A percentile compares a stretch with the other conserved stretches of the same genome.
These are phyloP conservation scores for Avicennia marina DNA, from an alignment of 257 asterid species.

Conservation along the genomic window DNA sequence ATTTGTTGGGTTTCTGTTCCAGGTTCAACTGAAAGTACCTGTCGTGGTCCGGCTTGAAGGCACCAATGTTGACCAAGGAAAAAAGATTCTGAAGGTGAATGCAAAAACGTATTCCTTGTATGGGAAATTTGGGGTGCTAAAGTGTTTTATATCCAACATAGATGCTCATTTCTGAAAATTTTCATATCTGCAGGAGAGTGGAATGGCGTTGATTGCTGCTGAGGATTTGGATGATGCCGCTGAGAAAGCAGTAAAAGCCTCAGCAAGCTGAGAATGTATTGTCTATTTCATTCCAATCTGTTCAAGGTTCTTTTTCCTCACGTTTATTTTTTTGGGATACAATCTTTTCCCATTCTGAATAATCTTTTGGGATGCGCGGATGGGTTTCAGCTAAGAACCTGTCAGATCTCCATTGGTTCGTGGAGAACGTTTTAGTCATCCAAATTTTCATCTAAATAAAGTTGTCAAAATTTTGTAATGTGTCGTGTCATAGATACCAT, in stretches of 20 bases:
- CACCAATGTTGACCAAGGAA: constrained; percentile 93
- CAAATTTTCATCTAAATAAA: too few relatives aligned
- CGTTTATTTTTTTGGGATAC: constrained; percentile 11
- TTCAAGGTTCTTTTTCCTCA: constrained; percentile 9
- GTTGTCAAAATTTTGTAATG: too few relatives aligned
- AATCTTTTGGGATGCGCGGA: too few relatives aligned
- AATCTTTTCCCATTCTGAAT: too few relatives aligned
- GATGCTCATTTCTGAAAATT: background rate
- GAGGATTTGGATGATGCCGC: constrained; percentile 83
- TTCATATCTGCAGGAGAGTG: constrained; percentile 65
- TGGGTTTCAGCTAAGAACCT: too few relatives aligned
- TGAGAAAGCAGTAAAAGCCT: constrained; percentile 70
- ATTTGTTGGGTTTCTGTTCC: constrained; percentile 12
- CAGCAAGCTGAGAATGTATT: constrained; percentile 18
- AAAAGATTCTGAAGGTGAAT: constrained; percentile 87
- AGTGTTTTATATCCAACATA: background rate
- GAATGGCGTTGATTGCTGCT: constrained; percentile 63
- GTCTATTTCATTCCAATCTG: constrained; percentile 1
- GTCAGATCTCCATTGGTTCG: too few relatives aligned
- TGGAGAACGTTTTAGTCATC: too few relatives aligned
- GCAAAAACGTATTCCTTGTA: background rate
- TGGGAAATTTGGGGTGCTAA: background rate
- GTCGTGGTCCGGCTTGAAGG: constrained; percentile 97
- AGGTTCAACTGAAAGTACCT: constrained; percentile 93
- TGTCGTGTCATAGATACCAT: too few relatives aligned